Evolutionary conservation across 805 yeast genomes (phyloP).

Genomic region (Wickerhamomyces hampshirensis): DNA sequence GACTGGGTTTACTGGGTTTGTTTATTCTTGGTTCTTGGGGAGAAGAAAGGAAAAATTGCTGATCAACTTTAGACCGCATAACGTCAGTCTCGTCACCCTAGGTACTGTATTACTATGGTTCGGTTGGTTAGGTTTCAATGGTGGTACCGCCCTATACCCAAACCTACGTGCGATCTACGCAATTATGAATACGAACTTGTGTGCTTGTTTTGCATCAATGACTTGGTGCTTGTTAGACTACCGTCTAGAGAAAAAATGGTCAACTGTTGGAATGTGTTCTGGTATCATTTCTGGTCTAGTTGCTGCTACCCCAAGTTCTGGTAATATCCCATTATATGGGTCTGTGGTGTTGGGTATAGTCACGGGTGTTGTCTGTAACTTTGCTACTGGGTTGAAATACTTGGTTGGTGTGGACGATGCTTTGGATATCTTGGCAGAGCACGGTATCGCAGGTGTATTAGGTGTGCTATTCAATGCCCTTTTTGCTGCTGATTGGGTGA

Average conservation of each 20-base stretch:
- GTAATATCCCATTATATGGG: conserved; percentile 87
- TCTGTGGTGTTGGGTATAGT: conserved; percentile 79
- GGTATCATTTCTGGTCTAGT: conserved; percentile 95
- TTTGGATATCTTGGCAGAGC: conserved; percentile 95
- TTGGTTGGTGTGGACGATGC: conserved; percentile 84
- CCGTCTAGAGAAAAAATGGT: conserved; percentile 85
- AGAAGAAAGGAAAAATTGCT: conserved; percentile 68
- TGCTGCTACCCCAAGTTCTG: conserved; percentile 95
- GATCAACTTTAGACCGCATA: conserved; percentile 91
- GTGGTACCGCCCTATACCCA: conserved; percentile 82
- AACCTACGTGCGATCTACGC: conserved; percentile 82
- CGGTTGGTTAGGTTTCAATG: conserved; percentile 96
- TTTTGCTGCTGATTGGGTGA: conserved; percentile 81
- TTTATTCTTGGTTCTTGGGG: conserved; percentile 75
- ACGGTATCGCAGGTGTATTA: conserved; percentile 92
- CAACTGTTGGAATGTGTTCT: conserved; percentile 91
- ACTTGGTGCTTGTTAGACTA: conserved; percentile 90
- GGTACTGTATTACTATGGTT: conserved; percentile 87
- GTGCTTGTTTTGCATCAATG: conserved; percentile 87
- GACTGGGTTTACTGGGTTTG: conserved; percentile 89
- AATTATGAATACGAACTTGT: conserved; percentile 83
- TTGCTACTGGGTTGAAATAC: conserved; percentile 82
- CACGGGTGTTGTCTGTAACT: conserved; percentile 83
- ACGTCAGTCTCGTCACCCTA: conserved; percentile 82
- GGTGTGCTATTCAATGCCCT: conserved; percentile 87